Percentiles rank a stretch among this genome's conserved stretches.
Evolutionary conservation across 371 early-diverging fungal genomes (phyloP).

Genomic region (Apophysomyces variabilis): DNA sequence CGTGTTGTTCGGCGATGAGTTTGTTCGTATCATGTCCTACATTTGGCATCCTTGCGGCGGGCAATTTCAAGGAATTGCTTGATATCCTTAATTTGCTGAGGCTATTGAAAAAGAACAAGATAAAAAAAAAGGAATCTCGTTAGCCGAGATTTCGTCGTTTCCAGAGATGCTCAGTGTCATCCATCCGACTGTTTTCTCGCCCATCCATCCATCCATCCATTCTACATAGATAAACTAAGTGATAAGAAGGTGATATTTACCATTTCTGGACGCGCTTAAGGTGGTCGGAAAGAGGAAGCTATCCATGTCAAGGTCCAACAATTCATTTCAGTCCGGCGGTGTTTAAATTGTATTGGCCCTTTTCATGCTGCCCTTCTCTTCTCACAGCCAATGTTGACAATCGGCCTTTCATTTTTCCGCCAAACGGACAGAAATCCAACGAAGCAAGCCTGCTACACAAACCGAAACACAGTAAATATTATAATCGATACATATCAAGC

Average conservation of each 20-base stretch:
- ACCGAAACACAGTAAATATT: no score
- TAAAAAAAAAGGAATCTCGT: not conserved
- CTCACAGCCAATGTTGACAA: no score
- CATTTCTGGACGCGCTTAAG: conserved; percentile 12
- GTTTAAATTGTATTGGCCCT: not conserved
- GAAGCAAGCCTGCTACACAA: no score
- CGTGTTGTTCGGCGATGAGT: no score
- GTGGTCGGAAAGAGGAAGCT: conserved; percentile 9
- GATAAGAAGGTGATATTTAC: conserved; percentile 1
- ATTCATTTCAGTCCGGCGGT: conserved; percentile 4
- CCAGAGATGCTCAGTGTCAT: not conserved
- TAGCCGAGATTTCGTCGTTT: conserved; percentile 1
- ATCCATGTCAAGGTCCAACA: not conserved
- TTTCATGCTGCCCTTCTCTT: no score
- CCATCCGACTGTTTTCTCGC: not conserved
- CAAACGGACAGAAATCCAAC: no score
- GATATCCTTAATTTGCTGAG: conserved; percentile 97
- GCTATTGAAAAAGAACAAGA: conserved; percentile 54
- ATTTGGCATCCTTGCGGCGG: conserved; percentile 95
- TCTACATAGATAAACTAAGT: not conserved
- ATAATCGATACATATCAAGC: no score
- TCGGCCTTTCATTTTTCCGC: no score
- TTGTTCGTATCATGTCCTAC: conserved; percentile 41
- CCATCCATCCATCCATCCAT: conserved; percentile 32
- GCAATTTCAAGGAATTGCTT: conserved; percentile 97